phyloP scores from a whole-genome alignment of 257 asterid species.

The Ocimum tenuiflorum region DNA sequence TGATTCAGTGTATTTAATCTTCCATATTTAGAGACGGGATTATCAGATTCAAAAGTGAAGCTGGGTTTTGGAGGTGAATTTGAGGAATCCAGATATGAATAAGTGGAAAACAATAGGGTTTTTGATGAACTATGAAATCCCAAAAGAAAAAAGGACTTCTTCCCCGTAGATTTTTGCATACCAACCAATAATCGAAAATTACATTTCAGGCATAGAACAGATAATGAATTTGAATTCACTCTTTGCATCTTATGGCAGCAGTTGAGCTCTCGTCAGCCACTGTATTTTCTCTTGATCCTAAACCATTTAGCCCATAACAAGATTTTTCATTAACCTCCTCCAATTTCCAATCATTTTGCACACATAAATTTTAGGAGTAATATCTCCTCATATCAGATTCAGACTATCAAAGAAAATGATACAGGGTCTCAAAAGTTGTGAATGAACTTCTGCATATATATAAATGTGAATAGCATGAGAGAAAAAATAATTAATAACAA shows the following conservation, averaged over 20 bases:
- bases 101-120: constrained; percentile 27
- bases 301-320: not conserved
- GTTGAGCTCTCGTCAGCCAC: not conserved
- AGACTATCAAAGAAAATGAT: too few species aligned
- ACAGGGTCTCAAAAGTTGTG: too few species aligned
- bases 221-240: constrained; percentile 21
- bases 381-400: too few species aligned
- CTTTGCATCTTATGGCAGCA: constrained; percentile 22
- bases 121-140: constrained; percentile 25
- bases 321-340: not conserved
- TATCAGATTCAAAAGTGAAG: constrained; percentile 4
- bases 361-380: too few species aligned
- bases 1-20: constrained; percentile 2
- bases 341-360: not conserved
- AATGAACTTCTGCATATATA: too few species aligned
- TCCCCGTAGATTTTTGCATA: constrained; percentile 1
- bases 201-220: constrained; percentile 23
- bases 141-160: constrained; percentile 6
- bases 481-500: too few species aligned
- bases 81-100: constrained; percentile 30
- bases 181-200: constrained; percentile 9
- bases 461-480: too few species aligned
- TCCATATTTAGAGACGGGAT: constrained; percentile 14
- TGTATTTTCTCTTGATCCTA: constrained; percentile 3
- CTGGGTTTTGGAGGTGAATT: constrained; percentile 15